Conservation (phyloP, 257 asterid species). For the Rehmannia glutinosa region DNA sequence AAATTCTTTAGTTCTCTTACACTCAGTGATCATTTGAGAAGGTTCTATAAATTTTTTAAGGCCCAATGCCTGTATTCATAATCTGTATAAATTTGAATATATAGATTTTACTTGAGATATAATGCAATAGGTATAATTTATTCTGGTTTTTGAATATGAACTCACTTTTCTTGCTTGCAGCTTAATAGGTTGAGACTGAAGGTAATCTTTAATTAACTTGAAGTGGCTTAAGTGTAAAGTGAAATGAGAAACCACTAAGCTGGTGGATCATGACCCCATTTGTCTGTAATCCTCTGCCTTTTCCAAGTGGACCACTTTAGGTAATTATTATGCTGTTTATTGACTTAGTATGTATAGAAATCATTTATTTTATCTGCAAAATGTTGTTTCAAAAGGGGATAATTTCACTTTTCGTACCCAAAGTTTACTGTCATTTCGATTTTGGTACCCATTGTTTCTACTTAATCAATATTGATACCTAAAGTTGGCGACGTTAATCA, state of each 20-base stretch:
- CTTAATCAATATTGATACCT: too few species aligned
- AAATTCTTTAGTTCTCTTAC: neutral
- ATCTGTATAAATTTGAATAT: neutral
- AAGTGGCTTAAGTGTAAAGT: constrained; percentile 32
- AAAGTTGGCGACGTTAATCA: too few species aligned
- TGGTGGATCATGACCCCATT: constrained; percentile 27
- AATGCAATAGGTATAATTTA: neutral
- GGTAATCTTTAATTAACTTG: constrained; percentile 13
- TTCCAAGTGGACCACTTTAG: constrained; percentile 22
- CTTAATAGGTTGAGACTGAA: constrained; percentile 13
- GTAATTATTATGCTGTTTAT: constrained; percentile 18
- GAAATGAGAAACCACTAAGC: constrained; percentile 31
- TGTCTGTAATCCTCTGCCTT: constrained; percentile 4
- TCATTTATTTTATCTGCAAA: neutral
- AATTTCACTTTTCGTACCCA: too few species aligned
- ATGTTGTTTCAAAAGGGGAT: neutral
- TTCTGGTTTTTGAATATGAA: neutral
- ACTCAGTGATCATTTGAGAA: neutral
- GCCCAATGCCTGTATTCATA: neutral
- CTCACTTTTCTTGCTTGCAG: constrained; percentile 18
- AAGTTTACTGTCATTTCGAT: too few species aligned
- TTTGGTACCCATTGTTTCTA: too few species aligned
- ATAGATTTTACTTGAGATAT: neutral
- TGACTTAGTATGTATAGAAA: neutral
- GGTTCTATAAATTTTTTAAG: neutral